Evolutionary conservation across 305 asterid species (phyloP), one percentile per base, ranked within the genome.

Genomic region (Rubia occidens): DNA sequence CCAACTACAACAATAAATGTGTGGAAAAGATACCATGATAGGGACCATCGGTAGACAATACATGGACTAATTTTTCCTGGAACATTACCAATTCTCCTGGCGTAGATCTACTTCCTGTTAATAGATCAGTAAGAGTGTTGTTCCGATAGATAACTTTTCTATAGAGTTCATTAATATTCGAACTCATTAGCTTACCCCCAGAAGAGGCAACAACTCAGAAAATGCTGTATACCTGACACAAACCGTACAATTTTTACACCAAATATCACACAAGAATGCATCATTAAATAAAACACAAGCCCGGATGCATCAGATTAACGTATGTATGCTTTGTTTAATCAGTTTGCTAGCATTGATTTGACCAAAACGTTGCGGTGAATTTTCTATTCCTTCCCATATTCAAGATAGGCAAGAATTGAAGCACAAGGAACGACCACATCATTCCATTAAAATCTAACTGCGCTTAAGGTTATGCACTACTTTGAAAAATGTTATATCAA

Each of bases 201-300:
- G 91, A 70, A 94, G 95, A 68, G 99, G 99, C 80, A 94, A 77
- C 70, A 94, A 79, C 78, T 94, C 99, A 17, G 97, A 91, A 86
- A 82, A 86, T 64, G 97, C 95, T 3, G 99, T 94, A 82, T 77
- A 94, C 96, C 99, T 94, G 89, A 77, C 70, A 75, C 55, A 61
- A 51, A 72, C 42, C 58, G 68, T 65, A 77, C 66, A 68, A 17
- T 7, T 29, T 8, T 39, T 17, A 37, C 26, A 24, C 63, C 63
- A 8, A 20, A 21, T 8, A 58, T 2, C 37, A 58, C 21, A 58
- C 24, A 8, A 60, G 32, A 11, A 13, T 13, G 65, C 13, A 39
- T n/a, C 44, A 62, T 14, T 5, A 64, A 63, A 8, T 64, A 42
- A 54, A 64, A 20, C 51, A 63, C 8, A 17, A 42, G 68, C 37